These are phyloP conservation scores for Xanthoceras sorbifolium DNA, from an alignment of 345 rosid genomes.

Conservation along the genomic window DNA sequence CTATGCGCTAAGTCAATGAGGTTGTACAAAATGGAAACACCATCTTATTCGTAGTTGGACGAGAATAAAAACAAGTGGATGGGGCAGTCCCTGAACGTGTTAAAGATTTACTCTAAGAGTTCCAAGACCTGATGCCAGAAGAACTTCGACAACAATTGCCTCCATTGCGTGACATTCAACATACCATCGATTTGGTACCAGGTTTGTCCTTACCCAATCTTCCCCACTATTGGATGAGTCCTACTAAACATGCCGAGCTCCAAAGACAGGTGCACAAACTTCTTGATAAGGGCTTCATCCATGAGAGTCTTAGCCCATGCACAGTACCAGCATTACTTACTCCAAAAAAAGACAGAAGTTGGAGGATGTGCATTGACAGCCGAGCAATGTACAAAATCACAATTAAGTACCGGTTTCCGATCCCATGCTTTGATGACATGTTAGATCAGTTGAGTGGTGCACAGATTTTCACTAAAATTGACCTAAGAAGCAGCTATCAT, in stretches of 20 bases:
- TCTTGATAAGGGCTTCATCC: background rate
- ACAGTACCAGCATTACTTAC: background rate
- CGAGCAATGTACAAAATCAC: background rate
- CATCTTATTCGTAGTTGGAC: background rate
- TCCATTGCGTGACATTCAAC: background rate
- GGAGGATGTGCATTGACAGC: background rate
- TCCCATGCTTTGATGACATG: background rate
- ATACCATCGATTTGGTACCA: background rate
- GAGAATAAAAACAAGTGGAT: too few species aligned
- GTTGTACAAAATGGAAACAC: background rate
- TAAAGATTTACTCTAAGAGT: background rate
- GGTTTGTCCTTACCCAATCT: background rate
- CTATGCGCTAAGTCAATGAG: background rate
- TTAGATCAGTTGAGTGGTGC: background rate
- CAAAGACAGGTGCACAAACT: background rate
- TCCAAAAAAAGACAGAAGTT: background rate
- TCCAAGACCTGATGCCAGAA: background rate
- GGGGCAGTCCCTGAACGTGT: background rate
- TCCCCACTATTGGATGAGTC: background rate
- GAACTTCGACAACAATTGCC: background rate
- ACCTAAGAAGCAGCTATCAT: background rate
- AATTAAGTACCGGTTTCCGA: background rate
- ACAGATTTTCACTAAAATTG: background rate
- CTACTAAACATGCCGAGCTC: background rate
- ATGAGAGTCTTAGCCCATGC: background rate